Evolutionary conservation across 2,329 filamentous ascomycete genomes (phyloP).

Genomic region (Diaporthe vexans): DNA sequence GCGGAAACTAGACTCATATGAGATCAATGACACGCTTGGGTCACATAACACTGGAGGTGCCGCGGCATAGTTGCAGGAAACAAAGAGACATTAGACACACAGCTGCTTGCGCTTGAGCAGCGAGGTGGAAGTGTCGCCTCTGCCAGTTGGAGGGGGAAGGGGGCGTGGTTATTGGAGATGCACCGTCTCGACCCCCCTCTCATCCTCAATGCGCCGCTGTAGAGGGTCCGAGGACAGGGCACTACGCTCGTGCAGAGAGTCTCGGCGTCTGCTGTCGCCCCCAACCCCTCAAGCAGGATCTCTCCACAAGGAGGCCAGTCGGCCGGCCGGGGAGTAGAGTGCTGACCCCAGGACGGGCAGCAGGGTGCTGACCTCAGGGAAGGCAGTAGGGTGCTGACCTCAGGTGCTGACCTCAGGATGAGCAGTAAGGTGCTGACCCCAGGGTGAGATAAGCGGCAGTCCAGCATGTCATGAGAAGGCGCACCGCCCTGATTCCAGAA

Average conservation of each 20-base stretch:
- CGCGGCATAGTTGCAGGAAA: constrained; percentile 3
- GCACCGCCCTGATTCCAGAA: constrained; percentile 8
- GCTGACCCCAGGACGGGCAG: not conserved
- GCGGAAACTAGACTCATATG: not conserved
- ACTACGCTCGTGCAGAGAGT: not conserved
- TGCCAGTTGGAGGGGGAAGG: not conserved
- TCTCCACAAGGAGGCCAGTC: not conserved
- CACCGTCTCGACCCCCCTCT: not conserved
- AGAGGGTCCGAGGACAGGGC: not conserved
- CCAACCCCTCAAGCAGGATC: not conserved
- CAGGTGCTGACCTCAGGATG: not conserved
- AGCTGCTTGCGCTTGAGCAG: not conserved
- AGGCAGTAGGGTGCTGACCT: not conserved
- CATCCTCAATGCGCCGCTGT: too few relatives aligned
- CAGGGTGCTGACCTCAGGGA: not conserved
- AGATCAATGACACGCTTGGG: not conserved
- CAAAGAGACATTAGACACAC: not conserved
- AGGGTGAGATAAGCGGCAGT: not conserved
- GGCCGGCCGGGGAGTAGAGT: not conserved
- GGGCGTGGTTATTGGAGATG: not conserved
- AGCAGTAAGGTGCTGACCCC: not conserved
- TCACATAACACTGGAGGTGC: not conserved
- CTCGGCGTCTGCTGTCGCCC: not conserved
- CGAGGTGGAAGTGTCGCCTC: not conserved
- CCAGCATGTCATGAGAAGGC: not conserved